phyloP scores from a whole-genome alignment of 202 grass and related monocot species.

The Schoenoplectus tabernaemontani region DNA sequence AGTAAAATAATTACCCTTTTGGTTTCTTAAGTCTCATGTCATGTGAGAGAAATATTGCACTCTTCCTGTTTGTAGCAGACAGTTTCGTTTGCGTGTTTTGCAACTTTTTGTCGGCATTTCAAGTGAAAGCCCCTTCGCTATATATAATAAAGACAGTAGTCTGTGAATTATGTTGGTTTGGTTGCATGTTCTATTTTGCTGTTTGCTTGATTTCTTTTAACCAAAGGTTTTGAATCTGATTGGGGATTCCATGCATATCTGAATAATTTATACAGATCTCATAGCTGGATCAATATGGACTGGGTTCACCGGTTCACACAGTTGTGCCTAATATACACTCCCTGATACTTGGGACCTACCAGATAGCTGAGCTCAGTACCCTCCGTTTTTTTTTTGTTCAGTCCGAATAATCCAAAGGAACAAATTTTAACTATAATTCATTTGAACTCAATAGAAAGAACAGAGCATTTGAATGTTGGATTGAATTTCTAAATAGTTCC shows the following conservation, averaged over 20 bases:
- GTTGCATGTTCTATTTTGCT: background rate
- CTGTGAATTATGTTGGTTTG: background rate
- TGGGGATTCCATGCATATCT: background rate
- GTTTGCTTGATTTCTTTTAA: background rate
- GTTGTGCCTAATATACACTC: too few species aligned
- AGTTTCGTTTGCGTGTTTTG: background rate
- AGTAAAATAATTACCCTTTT: slow-evolving; percentile 12
- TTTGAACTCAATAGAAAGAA: too few species aligned
- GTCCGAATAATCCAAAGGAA: too few species aligned
- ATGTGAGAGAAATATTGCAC: slow-evolving; percentile 14
- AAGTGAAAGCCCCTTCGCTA: background rate
- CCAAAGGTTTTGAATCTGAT: background rate
- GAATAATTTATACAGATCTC: too few species aligned
- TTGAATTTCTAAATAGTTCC: too few species aligned
- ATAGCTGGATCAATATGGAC: too few species aligned
- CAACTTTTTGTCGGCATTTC: background rate
- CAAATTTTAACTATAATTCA: too few species aligned
- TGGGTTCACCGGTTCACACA: too few species aligned
- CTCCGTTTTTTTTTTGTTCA: too few species aligned
- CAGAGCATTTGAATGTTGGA: too few species aligned
- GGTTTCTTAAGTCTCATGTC: background rate
- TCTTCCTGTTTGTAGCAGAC: slow-evolving; percentile 1
- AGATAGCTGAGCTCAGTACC: too few species aligned
- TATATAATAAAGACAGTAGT: slow-evolving; percentile 15
- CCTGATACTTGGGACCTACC: too few species aligned